Evolutionary conservation across 2,329 filamentous ascomycete species (phyloP).

Genomic region (Nannizziopsis barbatae): DNA sequence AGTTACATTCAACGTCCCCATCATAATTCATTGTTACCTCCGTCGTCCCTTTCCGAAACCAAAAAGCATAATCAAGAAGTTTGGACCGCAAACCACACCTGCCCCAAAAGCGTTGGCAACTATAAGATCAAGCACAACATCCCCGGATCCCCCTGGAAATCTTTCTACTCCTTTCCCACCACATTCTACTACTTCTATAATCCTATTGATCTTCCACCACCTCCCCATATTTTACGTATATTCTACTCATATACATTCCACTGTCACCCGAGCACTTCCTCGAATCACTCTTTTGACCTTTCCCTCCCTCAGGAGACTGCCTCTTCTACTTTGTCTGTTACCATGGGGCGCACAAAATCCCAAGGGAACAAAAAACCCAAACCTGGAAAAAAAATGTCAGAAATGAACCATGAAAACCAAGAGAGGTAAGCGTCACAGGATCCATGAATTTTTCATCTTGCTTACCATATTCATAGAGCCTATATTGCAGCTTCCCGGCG

Average conservation of each 20-base stretch:
- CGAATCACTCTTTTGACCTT: too few relatives aligned
- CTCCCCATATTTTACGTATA: background rate
- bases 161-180: background rate
- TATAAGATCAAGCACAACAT: conserved; percentile 8
- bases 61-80: too few relatives aligned
- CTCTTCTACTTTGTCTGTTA: background rate
- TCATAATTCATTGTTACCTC: too few relatives aligned
- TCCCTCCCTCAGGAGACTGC: too few relatives aligned
- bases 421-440: conserved; percentile 28
- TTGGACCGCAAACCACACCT: too few relatives aligned
- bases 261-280: too few relatives aligned
- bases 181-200: background rate
- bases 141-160: conserved; percentile 10
- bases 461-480: conserved; percentile 45
- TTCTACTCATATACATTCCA: too few relatives aligned
- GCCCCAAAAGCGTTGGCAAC: too few relatives aligned
- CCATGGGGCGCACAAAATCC: too few relatives aligned
- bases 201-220: background rate
- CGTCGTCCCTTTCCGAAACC: too few relatives aligned
- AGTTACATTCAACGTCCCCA: too few relatives aligned
- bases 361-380: too few relatives aligned
- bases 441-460: background rate
- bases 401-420: conserved; percentile 31
- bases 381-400: conserved; percentile 16
- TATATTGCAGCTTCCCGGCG: conserved; percentile 86